Evolutionary conservation across 805 yeast genomes (phyloP), one percentile per base, ranked within the genome.

Genomic region (Candida sphagnicola): DNA sequence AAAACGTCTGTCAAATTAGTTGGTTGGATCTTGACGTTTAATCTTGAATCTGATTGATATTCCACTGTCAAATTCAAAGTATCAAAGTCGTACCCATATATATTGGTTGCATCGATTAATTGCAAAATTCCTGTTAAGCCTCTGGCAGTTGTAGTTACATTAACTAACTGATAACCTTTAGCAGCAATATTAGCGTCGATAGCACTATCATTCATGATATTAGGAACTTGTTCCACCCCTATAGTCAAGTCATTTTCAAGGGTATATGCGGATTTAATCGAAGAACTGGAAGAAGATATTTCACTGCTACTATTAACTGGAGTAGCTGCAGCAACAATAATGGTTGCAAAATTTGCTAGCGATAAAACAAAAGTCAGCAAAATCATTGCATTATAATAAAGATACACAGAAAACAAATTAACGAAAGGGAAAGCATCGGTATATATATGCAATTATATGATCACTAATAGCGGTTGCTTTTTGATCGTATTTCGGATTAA

Each of bases 21-120:
- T 3, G 59, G 59, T 28, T 45, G 46, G 18, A 54, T 53, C 17
- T 40, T 47, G 14, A 54, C 54, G 32, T 50, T 49, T 25, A 54
- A 35, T 30, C 59, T 35, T 4, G 38, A 19, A 18, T 21, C 35
- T 6, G 49, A 16, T 38, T 54, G 57, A 35, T 51, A 49, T 15
- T 48, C 47, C 12, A 53, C 57, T 3, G 48, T 42, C 28, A 54
- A 45, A 25, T 40, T 47, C 44, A 54, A 46, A 10, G 23, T 31
- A n/a, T 51, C 48, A 34, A 49, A 54, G 31, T 54, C 59, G 26
- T 49, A 48, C 16, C 59, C 59, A 35, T 51, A 53, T 16, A 54
- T 46, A 39, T 54, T 43, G 25, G 57, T 50, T 11, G 42, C 50
- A 4, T 43, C 41, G 19, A 43, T 45, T 37, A 54, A 42, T 32